Evolutionary conservation across 495 filamentous ascomycete species (phyloP), one percentile per base, ranked within the genome.

Genomic region (Melanomma pulvis-pyrius): DNA sequence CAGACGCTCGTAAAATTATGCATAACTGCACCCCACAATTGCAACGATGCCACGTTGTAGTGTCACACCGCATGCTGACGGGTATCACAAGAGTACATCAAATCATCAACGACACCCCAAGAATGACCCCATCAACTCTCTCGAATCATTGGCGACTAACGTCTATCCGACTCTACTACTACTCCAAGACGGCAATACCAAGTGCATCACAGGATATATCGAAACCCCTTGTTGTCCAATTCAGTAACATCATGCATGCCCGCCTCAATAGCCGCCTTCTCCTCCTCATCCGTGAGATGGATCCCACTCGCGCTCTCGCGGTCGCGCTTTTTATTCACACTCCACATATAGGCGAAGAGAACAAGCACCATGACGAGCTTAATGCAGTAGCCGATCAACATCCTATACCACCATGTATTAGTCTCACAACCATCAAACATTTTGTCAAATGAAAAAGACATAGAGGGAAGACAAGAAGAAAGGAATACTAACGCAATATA

Each of bases 241-340:
- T 86, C 82, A 0, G 83, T 85, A 75, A 81, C 74, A 61, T 85
- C 82, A 74, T 82, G 72, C 82, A 85, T 86, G 15, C 83, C 83
- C 59, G 70, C 75, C 59, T 85, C 82, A 48, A 85, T 79, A 0
- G 81, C 82, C 34, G 80, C 81, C 60, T 73, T 74, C 41, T 80
- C 76, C 56, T 80, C 77, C 21, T 77, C 76, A 2, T 75, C 72
- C 0, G 71, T 71, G 1, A 60, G 44, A n/a, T 48, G 60, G 22
- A 70, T 56, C 34, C 72, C 69, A 59, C 65, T 56, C n/a, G 75
- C 68, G 11, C 78, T 79, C 29, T 79, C 79, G 0, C 77, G 69
- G 68, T 85, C 82, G 28, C 83, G 75, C 41, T 80, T 79, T 73
- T 81, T 84, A 65, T 85, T 86, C 26, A 80, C 79, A 1, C 72